Evolutionary conservation across 1,284 basidiomycete species (phyloP).

Genomic region (Boletus mariae): DNA sequence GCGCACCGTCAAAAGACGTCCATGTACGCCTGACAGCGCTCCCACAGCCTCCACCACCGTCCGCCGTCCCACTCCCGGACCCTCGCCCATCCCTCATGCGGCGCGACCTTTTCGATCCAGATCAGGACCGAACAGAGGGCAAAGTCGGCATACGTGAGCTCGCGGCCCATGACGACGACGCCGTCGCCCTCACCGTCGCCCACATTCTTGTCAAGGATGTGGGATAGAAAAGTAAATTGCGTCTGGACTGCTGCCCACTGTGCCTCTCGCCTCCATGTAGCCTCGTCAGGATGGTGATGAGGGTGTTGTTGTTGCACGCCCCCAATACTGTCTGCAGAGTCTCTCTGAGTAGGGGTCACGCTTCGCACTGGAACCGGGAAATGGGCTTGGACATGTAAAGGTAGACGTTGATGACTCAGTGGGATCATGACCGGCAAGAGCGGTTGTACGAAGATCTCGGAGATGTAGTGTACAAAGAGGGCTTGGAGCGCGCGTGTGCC

Average conservation of each 20-base stretch:
- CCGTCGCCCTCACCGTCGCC: slow-evolving; percentile 53
- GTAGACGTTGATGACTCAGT: slow-evolving; percentile 57
- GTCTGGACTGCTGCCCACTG: slow-evolving; percentile 61
- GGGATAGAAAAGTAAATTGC: slow-evolving; percentile 62
- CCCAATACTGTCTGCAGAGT: background rate
- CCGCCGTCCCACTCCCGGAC: slow-evolving; percentile 62
- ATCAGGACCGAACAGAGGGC: slow-evolving; percentile 63
- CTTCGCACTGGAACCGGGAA: slow-evolving; percentile 32
- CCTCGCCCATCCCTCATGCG: slow-evolving; percentile 63
- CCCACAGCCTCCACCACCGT: slow-evolving; percentile 56
- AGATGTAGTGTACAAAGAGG: slow-evolving; percentile 66
- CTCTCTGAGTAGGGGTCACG: background rate
- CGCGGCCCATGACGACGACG: slow-evolving; percentile 59
- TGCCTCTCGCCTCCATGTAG: slow-evolving; percentile 49
- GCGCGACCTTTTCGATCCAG: slow-evolving; percentile 65
- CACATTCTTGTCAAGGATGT: slow-evolving; percentile 60
- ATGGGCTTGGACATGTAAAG: slow-evolving; percentile 51
- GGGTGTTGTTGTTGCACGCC: background rate
- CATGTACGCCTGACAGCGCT: slow-evolving; percentile 59
- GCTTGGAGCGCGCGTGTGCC: slow-evolving; percentile 63
- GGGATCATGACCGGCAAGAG: slow-evolving; percentile 68
- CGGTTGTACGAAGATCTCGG: slow-evolving; percentile 62
- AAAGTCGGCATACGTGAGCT: slow-evolving; percentile 69
- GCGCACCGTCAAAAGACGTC: slow-evolving; percentile 41
- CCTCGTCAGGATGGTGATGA: background rate